These are phyloP conservation scores for Chrysanthemum seticuspe DNA, from an alignment of 129 eudicot species.

Conservation along the genomic window DNA sequence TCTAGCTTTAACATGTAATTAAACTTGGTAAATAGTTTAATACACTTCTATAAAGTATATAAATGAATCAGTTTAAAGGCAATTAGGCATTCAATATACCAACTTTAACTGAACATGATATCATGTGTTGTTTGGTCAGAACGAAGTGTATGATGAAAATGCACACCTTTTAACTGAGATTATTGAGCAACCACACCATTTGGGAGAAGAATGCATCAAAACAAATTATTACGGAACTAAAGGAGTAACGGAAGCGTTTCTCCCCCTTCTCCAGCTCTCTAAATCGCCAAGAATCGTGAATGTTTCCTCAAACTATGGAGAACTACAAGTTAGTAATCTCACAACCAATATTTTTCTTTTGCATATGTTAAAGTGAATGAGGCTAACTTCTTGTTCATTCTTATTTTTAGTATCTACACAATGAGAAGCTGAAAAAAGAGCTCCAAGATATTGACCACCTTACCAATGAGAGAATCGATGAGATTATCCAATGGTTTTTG, in stretches of 20 bases:
- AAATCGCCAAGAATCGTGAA: constrained; percentile 41
- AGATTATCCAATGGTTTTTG: constrained; percentile 23
- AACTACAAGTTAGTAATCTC: constrained; percentile 24
- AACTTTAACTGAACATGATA: not conserved
- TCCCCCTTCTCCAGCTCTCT: constrained; percentile 41
- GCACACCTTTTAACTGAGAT: constrained; percentile 12
- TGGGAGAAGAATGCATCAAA: constrained; percentile 33
- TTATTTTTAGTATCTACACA: constrained; percentile 29
- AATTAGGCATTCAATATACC: too few relatives aligned
- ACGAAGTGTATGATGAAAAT: constrained; percentile 9
- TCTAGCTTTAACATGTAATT: too few relatives aligned
- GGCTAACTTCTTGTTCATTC: too few relatives aligned
- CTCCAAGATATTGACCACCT: constrained; percentile 29
- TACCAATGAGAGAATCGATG: constrained; percentile 31
- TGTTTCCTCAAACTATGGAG: constrained; percentile 28
- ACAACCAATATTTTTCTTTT: not conserved
- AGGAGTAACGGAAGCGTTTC: constrained; percentile 33
- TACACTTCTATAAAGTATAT: too few relatives aligned
- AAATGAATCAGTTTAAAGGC: too few relatives aligned
- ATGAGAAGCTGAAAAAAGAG: constrained; percentile 29
- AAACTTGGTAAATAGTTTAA: too few relatives aligned
- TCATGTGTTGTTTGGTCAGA: not conserved
- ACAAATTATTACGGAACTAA: constrained; percentile 42
- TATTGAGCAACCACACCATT: constrained; percentile 16
- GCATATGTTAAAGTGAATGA: too few relatives aligned